Evolutionary conservation across 164 flowering plant genomes (phyloP).

Genomic region (Houttuynia cordata): DNA sequence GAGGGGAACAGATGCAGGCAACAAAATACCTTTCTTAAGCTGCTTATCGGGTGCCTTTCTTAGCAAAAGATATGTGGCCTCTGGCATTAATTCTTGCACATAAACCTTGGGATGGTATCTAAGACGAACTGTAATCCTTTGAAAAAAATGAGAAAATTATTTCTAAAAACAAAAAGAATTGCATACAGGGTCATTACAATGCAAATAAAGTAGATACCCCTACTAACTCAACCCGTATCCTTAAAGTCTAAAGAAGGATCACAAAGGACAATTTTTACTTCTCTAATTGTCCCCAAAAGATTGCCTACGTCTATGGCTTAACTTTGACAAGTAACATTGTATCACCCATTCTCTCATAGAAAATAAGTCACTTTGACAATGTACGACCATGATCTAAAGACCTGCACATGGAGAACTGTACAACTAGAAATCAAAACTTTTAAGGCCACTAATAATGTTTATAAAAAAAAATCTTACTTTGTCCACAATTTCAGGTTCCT

Average conservation of each 20-base stretch:
- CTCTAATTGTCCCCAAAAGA: too few relatives aligned
- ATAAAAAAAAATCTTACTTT: conserved; percentile 38
- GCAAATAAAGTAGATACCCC: too few relatives aligned
- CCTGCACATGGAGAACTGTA: conserved; percentile 36
- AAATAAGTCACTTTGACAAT: too few relatives aligned
- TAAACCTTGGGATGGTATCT: conserved; percentile 72
- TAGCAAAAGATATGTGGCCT: conserved; percentile 61
- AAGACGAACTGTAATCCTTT: conserved; percentile 45
- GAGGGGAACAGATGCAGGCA: too few relatives aligned
- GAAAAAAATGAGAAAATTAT: conserved; percentile 2
- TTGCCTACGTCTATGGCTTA: too few relatives aligned
- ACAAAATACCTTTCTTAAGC: conserved; percentile 46
- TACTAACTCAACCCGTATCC: too few relatives aligned
- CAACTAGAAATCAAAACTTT: not conserved
- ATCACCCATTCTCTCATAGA: too few relatives aligned
- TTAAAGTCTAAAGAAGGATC: not conserved
- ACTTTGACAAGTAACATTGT: too few relatives aligned
- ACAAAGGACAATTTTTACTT: not conserved
- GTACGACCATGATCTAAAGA: conserved; percentile 74
- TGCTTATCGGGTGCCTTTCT: conserved; percentile 63
- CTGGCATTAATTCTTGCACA: conserved; percentile 82
- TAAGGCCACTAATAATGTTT: not conserved
- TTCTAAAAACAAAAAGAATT: too few relatives aligned
- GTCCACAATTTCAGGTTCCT: conserved; percentile 81
- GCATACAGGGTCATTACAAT: too few relatives aligned